phyloP scores from a whole-genome alignment of 345 rosid species.

The Viola odorata region DNA sequence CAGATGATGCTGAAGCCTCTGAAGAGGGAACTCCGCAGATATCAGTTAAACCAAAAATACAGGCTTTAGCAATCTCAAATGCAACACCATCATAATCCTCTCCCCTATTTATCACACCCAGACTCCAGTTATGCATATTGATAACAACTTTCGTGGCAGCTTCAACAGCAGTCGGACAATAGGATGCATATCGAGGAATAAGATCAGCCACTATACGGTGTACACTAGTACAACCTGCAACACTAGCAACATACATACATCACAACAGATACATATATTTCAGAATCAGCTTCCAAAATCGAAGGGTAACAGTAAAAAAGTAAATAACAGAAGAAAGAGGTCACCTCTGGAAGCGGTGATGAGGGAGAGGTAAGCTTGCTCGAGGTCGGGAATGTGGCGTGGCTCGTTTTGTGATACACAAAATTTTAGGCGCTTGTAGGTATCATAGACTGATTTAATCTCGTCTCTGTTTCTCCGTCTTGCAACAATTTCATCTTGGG shows the following conservation, averaged over 20 bases:
- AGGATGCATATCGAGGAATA: slow-evolving; percentile 74
- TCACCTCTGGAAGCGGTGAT: slow-evolving; percentile 70
- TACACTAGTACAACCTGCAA: slow-evolving; percentile 83
- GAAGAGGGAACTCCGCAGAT: slow-evolving; percentile 61
- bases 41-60: slow-evolving; percentile 80
- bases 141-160: slow-evolving; percentile 65
- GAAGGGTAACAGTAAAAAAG: background rate
- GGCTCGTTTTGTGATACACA: slow-evolving; percentile 56
- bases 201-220: slow-evolving; percentile 85
- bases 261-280: background rate
- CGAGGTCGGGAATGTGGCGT: slow-evolving; percentile 48
- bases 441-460: slow-evolving; percentile 72
- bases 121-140: slow-evolving; percentile 51
- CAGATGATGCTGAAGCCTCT: slow-evolving; percentile 42
- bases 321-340: background rate
- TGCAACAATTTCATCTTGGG: slow-evolving; percentile 60
- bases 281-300: background rate
- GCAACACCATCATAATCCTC: slow-evolving; percentile 71
- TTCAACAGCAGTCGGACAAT: slow-evolving; percentile 75
- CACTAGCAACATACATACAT: slow-evolving; percentile 11
- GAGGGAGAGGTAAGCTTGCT: slow-evolving; percentile 72
- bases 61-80: slow-evolving; percentile 73
- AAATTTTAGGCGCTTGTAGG: slow-evolving; percentile 63
- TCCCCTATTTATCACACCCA: slow-evolving; percentile 45
- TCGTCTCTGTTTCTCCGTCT: slow-evolving; percentile 75